phyloP scores from a whole-genome alignment of 768 basidiomycete species.

The Dioszegia hungarica region DNA sequence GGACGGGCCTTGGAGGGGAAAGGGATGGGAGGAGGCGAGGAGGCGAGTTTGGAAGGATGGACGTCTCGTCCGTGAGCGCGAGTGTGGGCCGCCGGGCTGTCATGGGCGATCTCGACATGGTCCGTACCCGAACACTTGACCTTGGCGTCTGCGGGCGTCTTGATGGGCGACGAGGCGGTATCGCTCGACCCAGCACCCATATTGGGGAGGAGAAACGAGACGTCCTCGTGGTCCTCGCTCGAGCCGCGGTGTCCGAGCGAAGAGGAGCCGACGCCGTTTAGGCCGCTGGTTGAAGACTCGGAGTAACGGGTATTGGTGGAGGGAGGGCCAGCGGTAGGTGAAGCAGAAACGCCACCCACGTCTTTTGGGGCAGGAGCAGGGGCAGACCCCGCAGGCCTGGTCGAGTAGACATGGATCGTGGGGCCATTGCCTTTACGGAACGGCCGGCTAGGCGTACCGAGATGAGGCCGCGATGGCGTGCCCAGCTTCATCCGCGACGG shows the following conservation, averaged over 20 bases:
- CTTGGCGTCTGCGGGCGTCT: background rate
- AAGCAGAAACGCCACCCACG: slow-evolving; percentile 7
- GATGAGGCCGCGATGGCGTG: slow-evolving; percentile 21
- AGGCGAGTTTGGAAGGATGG: slow-evolving; percentile 1
- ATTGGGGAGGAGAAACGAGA: slow-evolving; percentile 16
- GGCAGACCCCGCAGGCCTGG: background rate
- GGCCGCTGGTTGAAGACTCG: background rate
- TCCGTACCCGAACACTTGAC: too few relatives aligned
- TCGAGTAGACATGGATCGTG: background rate
- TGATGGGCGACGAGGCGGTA: slow-evolving; percentile 11
- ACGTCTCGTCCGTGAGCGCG: background rate
- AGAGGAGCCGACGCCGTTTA: background rate
- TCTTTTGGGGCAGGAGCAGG: background rate
- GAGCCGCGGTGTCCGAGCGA: slow-evolving; percentile 12
- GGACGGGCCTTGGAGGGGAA: slow-evolving; percentile 11
- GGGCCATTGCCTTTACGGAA: background rate
- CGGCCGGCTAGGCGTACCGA: slow-evolving; percentile 7
- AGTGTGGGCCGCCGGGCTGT: background rate
- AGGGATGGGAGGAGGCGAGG: background rate
- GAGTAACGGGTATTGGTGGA: slow-evolving; percentile 15
- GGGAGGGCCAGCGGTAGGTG: slow-evolving; percentile 10
- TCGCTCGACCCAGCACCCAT: slow-evolving; percentile 12
- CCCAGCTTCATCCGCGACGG: slow-evolving; percentile 16
- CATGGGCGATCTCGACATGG: background rate
- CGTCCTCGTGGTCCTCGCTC: slow-evolving; percentile 31